Conservation (phyloP, 192 early-diverging fungal species). For the Cetraspora pellucida region DNA sequence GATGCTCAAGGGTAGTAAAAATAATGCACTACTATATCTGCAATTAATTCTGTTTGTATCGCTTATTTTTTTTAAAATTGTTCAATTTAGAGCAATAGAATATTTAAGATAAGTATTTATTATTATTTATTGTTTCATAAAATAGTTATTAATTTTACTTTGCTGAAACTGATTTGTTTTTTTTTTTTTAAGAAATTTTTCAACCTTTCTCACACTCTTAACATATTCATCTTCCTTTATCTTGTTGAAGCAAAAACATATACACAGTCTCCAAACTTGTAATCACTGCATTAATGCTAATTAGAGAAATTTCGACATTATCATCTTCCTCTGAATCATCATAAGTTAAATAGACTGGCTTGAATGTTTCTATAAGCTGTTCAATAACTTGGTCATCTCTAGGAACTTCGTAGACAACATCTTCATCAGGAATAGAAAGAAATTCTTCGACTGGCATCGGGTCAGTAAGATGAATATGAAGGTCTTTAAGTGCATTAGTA, state of each 20-base stretch:
- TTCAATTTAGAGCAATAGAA: too few relatives aligned
- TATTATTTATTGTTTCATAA: too few relatives aligned
- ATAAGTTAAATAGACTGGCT: neutral
- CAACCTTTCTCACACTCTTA: neutral
- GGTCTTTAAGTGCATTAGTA: neutral
- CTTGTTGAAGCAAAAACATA: neutral
- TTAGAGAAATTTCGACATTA: neutral
- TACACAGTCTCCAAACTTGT: neutral
- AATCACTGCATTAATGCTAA: neutral
- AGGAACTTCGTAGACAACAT: slow-evolving; percentile 20
- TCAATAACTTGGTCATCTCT: slow-evolving; percentile 27
- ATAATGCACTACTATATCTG: too few relatives aligned
- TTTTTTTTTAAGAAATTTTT: neutral
- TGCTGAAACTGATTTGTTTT: too few relatives aligned
- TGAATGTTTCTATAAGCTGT: neutral
- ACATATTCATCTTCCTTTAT: neutral
- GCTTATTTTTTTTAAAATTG: too few relatives aligned
- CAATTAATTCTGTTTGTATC: too few relatives aligned
- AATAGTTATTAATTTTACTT: too few relatives aligned
- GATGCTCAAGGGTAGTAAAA: too few relatives aligned
- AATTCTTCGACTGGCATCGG: slow-evolving; percentile 21
- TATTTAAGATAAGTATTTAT: too few relatives aligned
- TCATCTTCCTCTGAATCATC: neutral
- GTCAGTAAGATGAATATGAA: neutral
- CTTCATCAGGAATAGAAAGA: slow-evolving; percentile 22